A percentile compares a stretch with the other conserved stretches of the same genome.
These are phyloP conservation scores for Mycosarcoma maydis DNA, from an alignment of 1,284 basidiomycete genomes.

Conservation along the genomic window DNA sequence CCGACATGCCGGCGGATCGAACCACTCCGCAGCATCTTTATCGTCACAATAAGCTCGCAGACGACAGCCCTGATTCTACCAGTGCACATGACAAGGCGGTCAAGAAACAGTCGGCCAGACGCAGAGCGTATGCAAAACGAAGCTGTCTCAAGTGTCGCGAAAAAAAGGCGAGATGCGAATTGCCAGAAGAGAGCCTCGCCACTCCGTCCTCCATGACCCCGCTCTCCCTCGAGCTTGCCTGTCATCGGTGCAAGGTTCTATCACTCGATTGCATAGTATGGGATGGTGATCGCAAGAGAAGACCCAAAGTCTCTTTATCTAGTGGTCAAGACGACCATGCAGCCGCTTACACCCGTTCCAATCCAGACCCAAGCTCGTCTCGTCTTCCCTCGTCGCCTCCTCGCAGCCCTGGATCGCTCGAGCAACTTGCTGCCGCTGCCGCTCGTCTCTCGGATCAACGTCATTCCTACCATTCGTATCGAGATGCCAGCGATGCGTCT, in stretches of 20 bases:
- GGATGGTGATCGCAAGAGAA: conserved; percentile 52
- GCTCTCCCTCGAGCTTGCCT: conserved; percentile 26
- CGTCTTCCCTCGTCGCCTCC: conserved; percentile 21
- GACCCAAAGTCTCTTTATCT: conserved; percentile 20
- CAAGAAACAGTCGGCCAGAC: conserved; percentile 28
- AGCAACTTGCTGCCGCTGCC: conserved; percentile 44
- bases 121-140: conserved; percentile 50
- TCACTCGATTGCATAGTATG: conserved; percentile 52
- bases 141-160: conserved; percentile 54
- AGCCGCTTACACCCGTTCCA: conserved; percentile 3
- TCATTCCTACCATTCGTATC: conserved; percentile 12
- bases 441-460: conserved; percentile 41
- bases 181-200: conserved; percentile 40
- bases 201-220: conserved; percentile 46
- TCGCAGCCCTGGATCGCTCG: conserved; percentile 37
- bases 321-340: neutral
- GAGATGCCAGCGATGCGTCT: conserved; percentile 20
- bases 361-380: conserved; percentile 19
- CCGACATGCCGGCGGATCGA: conserved; percentile 24
- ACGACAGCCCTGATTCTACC: neutral
- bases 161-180: conserved; percentile 52
- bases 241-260: conserved; percentile 49
- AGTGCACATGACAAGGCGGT: conserved; percentile 1
- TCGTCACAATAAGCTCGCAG: conserved; percentile 14
- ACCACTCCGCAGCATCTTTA: neutral